phyloP scores from a whole-genome alignment of 2,329 filamentous ascomycete genomes.

The Sclerotinia trifoliorum region DNA sequence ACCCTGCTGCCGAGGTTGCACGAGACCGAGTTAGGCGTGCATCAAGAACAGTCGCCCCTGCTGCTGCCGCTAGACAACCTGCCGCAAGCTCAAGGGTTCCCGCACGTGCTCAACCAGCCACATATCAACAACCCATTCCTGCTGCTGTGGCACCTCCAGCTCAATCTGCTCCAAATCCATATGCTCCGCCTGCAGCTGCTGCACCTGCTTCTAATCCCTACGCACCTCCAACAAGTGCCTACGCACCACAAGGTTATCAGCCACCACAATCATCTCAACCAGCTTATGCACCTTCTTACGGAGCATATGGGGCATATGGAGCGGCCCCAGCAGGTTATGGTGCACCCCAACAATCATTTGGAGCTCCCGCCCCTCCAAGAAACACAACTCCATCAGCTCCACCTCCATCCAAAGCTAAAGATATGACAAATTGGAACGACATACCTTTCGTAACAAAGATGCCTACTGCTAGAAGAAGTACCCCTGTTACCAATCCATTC shows the following conservation, averaged over 20 bases:
- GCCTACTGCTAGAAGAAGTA: constrained; percentile 67
- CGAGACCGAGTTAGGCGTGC: constrained; percentile 82
- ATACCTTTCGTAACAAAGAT: constrained; percentile 80
- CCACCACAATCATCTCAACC: constrained; percentile 41
- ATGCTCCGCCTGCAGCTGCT: constrained; percentile 40
- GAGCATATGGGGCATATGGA: constrained; percentile 35
- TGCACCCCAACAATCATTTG: constrained; percentile 42
- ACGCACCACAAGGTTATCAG: constrained; percentile 44
- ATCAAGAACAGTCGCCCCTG: constrained; percentile 59
- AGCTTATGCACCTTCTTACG: constrained; percentile 38
- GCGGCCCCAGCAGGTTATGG: constrained; percentile 36
- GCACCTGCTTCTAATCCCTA: constrained; percentile 49
- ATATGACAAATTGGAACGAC: constrained; percentile 89
- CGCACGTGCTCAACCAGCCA: constrained; percentile 45
- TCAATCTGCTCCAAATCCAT: constrained; percentile 40
- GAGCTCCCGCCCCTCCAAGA: constrained; percentile 63
- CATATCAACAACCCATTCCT: constrained; percentile 50
- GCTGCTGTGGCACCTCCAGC: constrained; percentile 33
- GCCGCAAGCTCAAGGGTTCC: constrained; percentile 43
- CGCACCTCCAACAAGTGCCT: constrained; percentile 42
- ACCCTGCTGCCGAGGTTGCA: constrained; percentile 83
- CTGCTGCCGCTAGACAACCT: constrained; percentile 40
- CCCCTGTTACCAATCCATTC: constrained; percentile 63
- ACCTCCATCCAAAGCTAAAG: constrained; percentile 68
- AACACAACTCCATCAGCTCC: constrained; percentile 65